Percentiles rank a stretch among this genome's conserved stretches.
Evolutionary conservation across 805 yeast species (phyloP).

Genomic region (Myxozyma mucilagina): DNA sequence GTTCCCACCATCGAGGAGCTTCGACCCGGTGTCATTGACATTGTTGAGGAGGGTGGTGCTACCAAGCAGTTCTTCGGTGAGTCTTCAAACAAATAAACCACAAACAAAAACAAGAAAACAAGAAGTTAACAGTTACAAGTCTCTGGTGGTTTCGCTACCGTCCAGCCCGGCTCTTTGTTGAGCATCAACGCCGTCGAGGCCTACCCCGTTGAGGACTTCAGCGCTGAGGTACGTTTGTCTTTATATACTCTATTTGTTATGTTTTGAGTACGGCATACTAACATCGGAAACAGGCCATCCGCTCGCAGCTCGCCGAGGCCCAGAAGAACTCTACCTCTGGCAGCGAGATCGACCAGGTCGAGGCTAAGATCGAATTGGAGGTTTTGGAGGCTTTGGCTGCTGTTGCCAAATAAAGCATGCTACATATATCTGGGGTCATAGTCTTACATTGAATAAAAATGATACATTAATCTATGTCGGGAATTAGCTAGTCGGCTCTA

Average conservation of each 20-base stretch:
- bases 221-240: conserved; percentile 10
- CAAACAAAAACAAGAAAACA: neutral
- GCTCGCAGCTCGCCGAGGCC: conserved; percentile 83
- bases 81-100: neutral
- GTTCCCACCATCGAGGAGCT: conserved; percentile 96
- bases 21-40: conserved; percentile 91
- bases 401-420: conserved; percentile 60
- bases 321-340: conserved; percentile 84
- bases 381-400: conserved; percentile 91
- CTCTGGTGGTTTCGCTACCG: conserved; percentile 95
- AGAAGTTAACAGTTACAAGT: conserved; percentile 42
- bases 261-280: neutral
- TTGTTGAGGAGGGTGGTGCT: conserved; percentile 74
- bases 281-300: conserved; percentile 53
- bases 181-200: conserved; percentile 95
- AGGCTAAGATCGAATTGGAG: conserved; percentile 93
- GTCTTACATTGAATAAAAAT: neutral
- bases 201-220: conserved; percentile 67
- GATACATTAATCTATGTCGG: neutral
- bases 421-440: neutral
- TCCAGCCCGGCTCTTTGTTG: conserved; percentile 89
- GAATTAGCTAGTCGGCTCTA: no score
- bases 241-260: neutral
- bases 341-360: conserved; percentile 80
- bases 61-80: conserved; percentile 67